Evolutionary conservation across 2,329 filamentous ascomycete genomes (phyloP).

Genomic region (Alternaria arbusti): DNA sequence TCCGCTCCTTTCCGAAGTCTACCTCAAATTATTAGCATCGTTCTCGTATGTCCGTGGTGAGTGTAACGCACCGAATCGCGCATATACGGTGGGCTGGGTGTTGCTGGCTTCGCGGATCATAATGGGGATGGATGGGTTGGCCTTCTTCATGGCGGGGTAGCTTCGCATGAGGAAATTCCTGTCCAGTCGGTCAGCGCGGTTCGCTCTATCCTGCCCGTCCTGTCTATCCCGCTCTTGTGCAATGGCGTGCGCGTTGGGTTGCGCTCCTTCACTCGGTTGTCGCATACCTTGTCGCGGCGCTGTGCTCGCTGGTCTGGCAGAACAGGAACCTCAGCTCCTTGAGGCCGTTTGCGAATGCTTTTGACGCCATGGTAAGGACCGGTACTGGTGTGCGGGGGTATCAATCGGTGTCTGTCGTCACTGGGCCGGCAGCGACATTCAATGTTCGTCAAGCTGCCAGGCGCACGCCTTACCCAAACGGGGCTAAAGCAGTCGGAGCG

Average conservation of each 20-base stretch:
- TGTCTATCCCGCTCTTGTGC: neutral
- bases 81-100: constrained; percentile 84
- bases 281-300: constrained; percentile 81
- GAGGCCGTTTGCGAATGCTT: constrained; percentile 84
- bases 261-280: neutral
- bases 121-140: constrained; percentile 93
- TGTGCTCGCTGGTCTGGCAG: constrained; percentile 92
- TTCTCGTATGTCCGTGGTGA: neutral
- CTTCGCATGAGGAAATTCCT: constrained; percentile 89
- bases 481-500: constrained; percentile 29
- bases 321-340: constrained; percentile 98
- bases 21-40: neutral
- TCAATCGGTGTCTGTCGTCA: constrained; percentile 25
- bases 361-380: constrained; percentile 74
- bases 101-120: constrained; percentile 90
- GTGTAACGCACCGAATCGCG: constrained; percentile 78
- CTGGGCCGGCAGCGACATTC: constrained; percentile 11
- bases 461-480: constrained; percentile 10
- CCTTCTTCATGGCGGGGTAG: constrained; percentile 99
- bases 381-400: constrained; percentile 4
- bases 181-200: constrained; percentile 3
- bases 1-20: constrained; percentile 74
- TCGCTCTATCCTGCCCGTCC: neutral
- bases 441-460: constrained; percentile 28
- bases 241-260: neutral